Conservation (phyloP, 1,284 basidiomycete genomes). For the Xerocomus minutiporus region DNA sequence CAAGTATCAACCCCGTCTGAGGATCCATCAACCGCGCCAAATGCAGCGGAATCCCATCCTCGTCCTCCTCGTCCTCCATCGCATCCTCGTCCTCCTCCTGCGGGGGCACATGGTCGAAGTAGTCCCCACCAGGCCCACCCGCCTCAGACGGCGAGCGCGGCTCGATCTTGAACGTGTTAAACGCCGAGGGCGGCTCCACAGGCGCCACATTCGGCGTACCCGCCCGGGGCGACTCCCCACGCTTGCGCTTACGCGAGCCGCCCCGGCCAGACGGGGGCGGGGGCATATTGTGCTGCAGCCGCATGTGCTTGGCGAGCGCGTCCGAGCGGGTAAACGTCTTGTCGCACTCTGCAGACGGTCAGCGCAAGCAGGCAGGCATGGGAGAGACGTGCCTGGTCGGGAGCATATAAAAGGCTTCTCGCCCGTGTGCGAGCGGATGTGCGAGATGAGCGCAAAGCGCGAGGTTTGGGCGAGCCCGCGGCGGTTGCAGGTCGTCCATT, state of each 20-base stretch:
- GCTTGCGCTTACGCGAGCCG: constrained; percentile 63
- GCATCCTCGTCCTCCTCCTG: constrained; percentile 25
- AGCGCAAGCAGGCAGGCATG: too few species aligned
- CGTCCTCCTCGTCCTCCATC: constrained; percentile 30
- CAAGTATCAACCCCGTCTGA: constrained; percentile 53
- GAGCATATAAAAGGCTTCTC: constrained; percentile 89
- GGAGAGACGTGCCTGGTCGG: constrained; percentile 54
- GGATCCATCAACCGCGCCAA: constrained; percentile 47
- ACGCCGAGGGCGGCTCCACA: constrained; percentile 35
- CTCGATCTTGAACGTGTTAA: constrained; percentile 65
- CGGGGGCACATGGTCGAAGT: constrained; percentile 23
- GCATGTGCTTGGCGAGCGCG: constrained; percentile 87
- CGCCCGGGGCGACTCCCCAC: constrained; percentile 36
- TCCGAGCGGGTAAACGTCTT: constrained; percentile 91
- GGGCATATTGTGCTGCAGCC: constrained; percentile 76
- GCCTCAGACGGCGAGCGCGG: constrained; percentile 43
- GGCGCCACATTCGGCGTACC: constrained; percentile 21
- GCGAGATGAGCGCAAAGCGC: constrained; percentile 82
- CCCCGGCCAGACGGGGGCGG: constrained; percentile 70
- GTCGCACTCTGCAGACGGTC: constrained; percentile 67
- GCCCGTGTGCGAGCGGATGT: constrained; percentile 86
- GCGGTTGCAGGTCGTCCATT: constrained; percentile 80
- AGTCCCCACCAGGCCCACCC: constrained; percentile 21
- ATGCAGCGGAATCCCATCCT: constrained; percentile 49
- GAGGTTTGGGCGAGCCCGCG: constrained; percentile 80